Conservation (phyloP, 2,329 filamentous ascomycete species). For the Helicocarpus griseus region DNA sequence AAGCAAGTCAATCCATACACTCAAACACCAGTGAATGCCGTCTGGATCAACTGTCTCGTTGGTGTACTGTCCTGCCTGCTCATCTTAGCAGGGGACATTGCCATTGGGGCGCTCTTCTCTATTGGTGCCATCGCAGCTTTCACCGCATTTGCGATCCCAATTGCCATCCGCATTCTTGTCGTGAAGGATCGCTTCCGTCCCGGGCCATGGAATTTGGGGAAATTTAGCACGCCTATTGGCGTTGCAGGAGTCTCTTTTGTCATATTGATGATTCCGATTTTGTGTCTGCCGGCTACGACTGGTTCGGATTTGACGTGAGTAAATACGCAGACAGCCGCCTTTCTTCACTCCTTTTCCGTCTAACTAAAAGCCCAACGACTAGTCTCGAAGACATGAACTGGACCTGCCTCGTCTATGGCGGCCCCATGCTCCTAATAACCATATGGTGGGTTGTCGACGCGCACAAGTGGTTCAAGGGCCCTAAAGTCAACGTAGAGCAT, state of each 20-base stretch:
- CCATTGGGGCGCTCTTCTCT: slow-evolving; percentile 59
- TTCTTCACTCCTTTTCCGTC: neutral
- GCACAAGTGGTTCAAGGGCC: slow-evolving; percentile 60
- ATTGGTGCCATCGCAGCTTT: slow-evolving; percentile 62
- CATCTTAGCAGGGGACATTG: slow-evolving; percentile 53
- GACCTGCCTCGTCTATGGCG: slow-evolving; percentile 58
- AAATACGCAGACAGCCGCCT: neutral
- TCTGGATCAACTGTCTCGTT: slow-evolving; percentile 55
- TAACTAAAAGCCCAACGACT: slow-evolving; percentile 5
- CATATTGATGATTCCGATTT: slow-evolving; percentile 56
- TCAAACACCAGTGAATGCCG: slow-evolving; percentile 59
- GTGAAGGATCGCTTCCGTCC: slow-evolving; percentile 53
- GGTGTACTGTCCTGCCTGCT: slow-evolving; percentile 53
- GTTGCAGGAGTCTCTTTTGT: slow-evolving; percentile 50
- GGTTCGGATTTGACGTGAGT: slow-evolving; percentile 44
- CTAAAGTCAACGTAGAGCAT: slow-evolving; percentile 58
- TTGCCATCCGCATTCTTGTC: slow-evolving; percentile 35
- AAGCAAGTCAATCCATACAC: slow-evolving; percentile 52
- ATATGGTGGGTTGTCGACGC: slow-evolving; percentile 57
- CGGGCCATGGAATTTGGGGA: slow-evolving; percentile 60
- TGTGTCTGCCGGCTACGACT: slow-evolving; percentile 53
- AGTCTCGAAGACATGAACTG: slow-evolving; percentile 53
- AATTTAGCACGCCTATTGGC: slow-evolving; percentile 49
- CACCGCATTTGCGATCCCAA: slow-evolving; percentile 39
- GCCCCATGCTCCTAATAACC: slow-evolving; percentile 48